These are phyloP conservation scores for Aphelidium insulamus DNA, from an alignment of 371 early-diverging fungal species.

Conservation along the genomic window DNA sequence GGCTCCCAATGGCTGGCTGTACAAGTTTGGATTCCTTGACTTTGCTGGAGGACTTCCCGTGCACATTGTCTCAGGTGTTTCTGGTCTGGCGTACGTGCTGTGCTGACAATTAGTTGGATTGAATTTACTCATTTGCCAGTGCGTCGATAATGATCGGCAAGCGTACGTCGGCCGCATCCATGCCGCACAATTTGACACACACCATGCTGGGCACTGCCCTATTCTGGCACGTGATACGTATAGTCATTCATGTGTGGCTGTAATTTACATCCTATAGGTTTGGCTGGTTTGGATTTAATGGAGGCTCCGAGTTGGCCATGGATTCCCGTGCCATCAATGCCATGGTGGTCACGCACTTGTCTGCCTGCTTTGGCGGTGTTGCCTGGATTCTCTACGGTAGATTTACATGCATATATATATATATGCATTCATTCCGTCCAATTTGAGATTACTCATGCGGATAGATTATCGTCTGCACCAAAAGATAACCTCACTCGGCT, in stretches of 20 bases:
- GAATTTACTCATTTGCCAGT: no score
- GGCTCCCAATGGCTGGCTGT: constrained; percentile 58
- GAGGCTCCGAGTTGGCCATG: constrained; percentile 58
- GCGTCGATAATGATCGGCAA: constrained; percentile 55
- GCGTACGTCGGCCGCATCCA: constrained; percentile 39
- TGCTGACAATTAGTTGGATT: no score
- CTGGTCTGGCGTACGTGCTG: constrained; percentile 71
- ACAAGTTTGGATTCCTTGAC: constrained; percentile 46
- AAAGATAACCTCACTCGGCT: constrained; percentile 63
- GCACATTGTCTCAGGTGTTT: constrained; percentile 69
- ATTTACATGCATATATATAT: no score
- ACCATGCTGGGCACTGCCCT: constrained; percentile 66
- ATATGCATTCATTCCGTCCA: no score
- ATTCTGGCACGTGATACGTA: no score
- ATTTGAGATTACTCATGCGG: no score
- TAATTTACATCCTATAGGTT: no score
- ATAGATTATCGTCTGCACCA: constrained; percentile 50
- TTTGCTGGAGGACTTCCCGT: constrained; percentile 83
- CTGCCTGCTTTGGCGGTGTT: constrained; percentile 58
- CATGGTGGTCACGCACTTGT: constrained; percentile 53
- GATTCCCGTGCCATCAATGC: constrained; percentile 70
- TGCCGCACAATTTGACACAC: constrained; percentile 73
- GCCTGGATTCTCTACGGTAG: constrained; percentile 70
- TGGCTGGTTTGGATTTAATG: constrained; percentile 76
- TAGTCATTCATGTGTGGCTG: no score